These are phyloP conservation scores for Barbarea vulgaris DNA, from an alignment of 345 rosid species.

Conservation along the genomic window DNA sequence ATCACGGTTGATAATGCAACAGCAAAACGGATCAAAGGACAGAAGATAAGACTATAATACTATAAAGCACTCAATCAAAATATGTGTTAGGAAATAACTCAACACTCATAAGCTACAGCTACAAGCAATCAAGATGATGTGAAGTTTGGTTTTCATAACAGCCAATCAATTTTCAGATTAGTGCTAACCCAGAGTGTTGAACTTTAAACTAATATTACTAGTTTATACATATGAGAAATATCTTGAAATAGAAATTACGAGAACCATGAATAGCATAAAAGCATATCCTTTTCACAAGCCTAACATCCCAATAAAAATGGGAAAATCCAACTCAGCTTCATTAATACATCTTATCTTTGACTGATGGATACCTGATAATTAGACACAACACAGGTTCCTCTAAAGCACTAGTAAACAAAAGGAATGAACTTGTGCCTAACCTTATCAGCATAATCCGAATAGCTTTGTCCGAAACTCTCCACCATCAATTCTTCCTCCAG, in stretches of 20 bases:
- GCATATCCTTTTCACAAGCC: constrained; percentile 40
- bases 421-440: constrained; percentile 85
- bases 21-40: constrained; percentile 17
- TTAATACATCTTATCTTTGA: constrained; percentile 39
- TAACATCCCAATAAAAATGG: constrained; percentile 31
- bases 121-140: constrained; percentile 29
- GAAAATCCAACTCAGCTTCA: constrained; percentile 22
- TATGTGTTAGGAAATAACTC: constrained; percentile 12
- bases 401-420: constrained; percentile 56
- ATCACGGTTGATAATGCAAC: constrained; percentile 34
- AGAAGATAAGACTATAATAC: constrained; percentile 19
- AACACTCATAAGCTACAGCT: constrained; percentile 29
- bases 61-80: constrained; percentile 25
- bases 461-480: constrained; percentile 71
- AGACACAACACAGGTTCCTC: constrained; percentile 37
- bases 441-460: constrained; percentile 64
- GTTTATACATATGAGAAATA: constrained; percentile 23
- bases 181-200: constrained; percentile 16
- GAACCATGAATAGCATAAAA: constrained; percentile 30
- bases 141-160: constrained; percentile 28
- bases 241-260: constrained; percentile 15
- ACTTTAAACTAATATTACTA: constrained; percentile 14
- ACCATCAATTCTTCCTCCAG: constrained; percentile 75
- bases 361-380: constrained; percentile 39
- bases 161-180: constrained; percentile 38